Base-by-base conservation (phyloP, 2,329 filamentous ascomycete genomes). In the Pseudogymnoascus sp. region DNA sequence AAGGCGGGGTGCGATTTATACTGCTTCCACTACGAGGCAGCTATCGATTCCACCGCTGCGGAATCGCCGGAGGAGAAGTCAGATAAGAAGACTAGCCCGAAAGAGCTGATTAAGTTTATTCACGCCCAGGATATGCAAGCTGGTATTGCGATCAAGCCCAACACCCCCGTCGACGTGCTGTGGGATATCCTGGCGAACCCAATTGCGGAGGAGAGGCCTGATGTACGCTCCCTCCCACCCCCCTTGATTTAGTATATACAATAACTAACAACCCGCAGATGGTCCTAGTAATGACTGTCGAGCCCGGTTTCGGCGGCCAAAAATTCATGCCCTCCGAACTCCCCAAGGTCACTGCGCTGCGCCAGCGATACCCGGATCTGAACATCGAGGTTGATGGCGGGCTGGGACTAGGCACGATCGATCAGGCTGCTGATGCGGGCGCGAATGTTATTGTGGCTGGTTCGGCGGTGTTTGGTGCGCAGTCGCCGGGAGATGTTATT, bases 1-100 rank as follows among this genome's bases (percentile, higher is more conserved):
- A 87, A 89, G 61, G 94, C 92, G 64, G 94, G 94, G 61, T 97
- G 92, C 77, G 92, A 99, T 76, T 83, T 99, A n/a, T 99, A 99
- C 81, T 97, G 94, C 81, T 99, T 99, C 81, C 94, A 99, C 81
- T 97, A 97, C 77, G 94, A 99, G 79, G 94, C 94, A 27, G 94
- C 94, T 66, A 84, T 94, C 58, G 77, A 79, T 68, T 96, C 91
- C 59, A 90, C 89, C 44, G 91, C 90, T 36, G 92, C 92, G 70
- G 91, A 92, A 72, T 85, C 82, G 61, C 92, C 93, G 58, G 85
- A 89, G 69, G 83, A 81, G 62, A 82, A 78, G 61, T 85, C 85
- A 12, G 88, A 89, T 62, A 75, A 80, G 64, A 88, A 86, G 74
- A 97, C 93, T 2, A 92, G 78, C 71, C 93, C 94, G 4, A 87